Evolutionary conservation across 176 grass and related monocot species (phyloP), one percentile per base, ranked within the genome.

Genomic region (Rhynchospora pubera): DNA sequence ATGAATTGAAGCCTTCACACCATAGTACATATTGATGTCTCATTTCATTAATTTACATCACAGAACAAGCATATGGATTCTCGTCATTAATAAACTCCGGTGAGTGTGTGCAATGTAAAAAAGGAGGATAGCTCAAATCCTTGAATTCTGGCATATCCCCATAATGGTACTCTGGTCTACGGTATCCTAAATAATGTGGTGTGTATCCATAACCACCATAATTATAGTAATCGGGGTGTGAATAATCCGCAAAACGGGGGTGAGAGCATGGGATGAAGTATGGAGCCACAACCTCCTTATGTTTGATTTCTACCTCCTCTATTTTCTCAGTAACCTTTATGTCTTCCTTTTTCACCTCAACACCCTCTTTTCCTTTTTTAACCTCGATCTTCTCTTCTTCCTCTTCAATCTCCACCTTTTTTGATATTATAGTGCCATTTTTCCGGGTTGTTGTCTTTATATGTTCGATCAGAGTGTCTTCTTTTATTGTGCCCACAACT

Each of bases 221-320:
- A n/a, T 67, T 50, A 66, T 34, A 44, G 23, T 18, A 53, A 16
- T 82, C 62, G 0, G 78, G 67, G 50, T 94, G 87, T n/a, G 85
- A 87, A 83, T 93, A 89, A 84, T 83, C 80, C n/a, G 52, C 21
- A 83, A 57, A 92, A 34, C 79, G 87, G 50, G 86, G 89, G 58
- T 95, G 93, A 14, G 93, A 87, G 82, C 89, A 99, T 52, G 93
- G 91, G 45, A 93, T 90, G 85, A 91, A 93, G 91, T 90, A 91
- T 46, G 89, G 96, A 45, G 88, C 85, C 11, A 90, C 80, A 5
- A 93, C 80, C 13, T 91, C 86, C 68, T 89, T 91, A 13, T 42
- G 23, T 79, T 91, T 93, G 65, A 87, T 77, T 65, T 97, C 77
- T 77, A 86, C 83, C 76, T 88, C 61, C 62, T 89, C 83, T 57